Evolutionary conservation across 164 flowering plant species (phyloP).

Genomic region (Stephania yunnanensis): DNA sequence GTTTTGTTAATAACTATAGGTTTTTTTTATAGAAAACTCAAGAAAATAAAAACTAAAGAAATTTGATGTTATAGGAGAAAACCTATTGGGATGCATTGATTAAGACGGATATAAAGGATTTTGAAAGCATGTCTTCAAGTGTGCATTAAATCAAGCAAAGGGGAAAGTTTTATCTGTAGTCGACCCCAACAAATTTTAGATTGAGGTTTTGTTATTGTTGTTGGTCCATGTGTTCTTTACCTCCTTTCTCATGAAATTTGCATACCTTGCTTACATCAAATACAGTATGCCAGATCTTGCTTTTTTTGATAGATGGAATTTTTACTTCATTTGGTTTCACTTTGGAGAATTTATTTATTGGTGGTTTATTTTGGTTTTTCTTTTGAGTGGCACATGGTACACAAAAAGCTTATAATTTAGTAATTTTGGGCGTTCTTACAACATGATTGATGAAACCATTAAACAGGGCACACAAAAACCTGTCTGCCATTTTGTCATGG

Average conservation of each 20-base stretch:
- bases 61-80: no score
- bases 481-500: slow-evolving; percentile 55
- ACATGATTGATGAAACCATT: slow-evolving; percentile 11
- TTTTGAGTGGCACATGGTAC: background rate
- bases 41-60: no score
- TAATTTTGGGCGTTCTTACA: slow-evolving; percentile 1
- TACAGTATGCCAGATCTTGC: background rate
- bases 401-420: background rate
- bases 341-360: background rate
- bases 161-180: no score
- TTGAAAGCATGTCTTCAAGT: no score
- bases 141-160: no score
- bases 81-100: no score
- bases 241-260: background rate
- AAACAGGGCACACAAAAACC: slow-evolving; percentile 62
- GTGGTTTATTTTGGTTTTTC: background rate
- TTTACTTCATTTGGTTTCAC: background rate
- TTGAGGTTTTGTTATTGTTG: no score
- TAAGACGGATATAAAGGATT: no score
- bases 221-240: no score
- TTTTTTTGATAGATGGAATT: background rate
- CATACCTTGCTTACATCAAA: background rate
- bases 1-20: background rate
- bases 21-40: background rate
- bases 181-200: no score